Conservation (phyloP, 805 yeast species). For the Candida morakotiae region DNA sequence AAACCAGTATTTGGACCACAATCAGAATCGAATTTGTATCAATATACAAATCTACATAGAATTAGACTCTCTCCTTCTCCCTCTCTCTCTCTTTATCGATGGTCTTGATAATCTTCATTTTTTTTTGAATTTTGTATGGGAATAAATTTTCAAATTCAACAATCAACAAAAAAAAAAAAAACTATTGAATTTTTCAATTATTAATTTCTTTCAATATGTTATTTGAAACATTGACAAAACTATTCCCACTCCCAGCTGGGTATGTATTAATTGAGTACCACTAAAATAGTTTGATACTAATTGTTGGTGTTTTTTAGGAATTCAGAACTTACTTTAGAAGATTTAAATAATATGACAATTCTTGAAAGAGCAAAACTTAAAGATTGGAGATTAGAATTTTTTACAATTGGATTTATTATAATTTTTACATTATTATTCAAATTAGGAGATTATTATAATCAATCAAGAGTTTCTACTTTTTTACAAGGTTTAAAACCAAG, state of each 20-base stretch:
- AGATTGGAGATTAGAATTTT: constrained; percentile 75
- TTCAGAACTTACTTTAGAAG: constrained; percentile 38
- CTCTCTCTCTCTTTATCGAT: too few species aligned
- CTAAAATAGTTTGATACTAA: constrained; percentile 6
- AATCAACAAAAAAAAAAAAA: not conserved
- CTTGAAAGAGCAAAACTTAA: constrained; percentile 53
- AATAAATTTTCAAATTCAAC: too few species aligned
- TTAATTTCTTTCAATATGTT: constrained; percentile 2
- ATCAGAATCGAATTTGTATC: too few species aligned
- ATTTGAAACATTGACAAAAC: constrained; percentile 7
- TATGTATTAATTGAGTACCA: too few species aligned
- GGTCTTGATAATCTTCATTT: too few species aligned
- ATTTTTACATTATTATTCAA: constrained; percentile 48
- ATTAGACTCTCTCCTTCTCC: too few species aligned
- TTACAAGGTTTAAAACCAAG: constrained; percentile 47
- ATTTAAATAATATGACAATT: constrained; percentile 56
- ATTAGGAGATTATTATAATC: constrained; percentile 60
- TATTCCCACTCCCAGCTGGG: constrained; percentile 8
- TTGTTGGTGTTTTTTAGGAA: constrained; percentile 11
- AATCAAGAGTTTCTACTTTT: constrained; percentile 49
- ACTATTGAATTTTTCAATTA: not conserved
- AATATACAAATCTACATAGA: too few species aligned
- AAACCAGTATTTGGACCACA: too few species aligned
- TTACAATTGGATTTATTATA: constrained; percentile 49
- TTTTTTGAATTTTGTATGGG: too few species aligned